Evolutionary conservation across 1,284 basidiomycete genomes (phyloP).

Genomic region (Puccinia sorghi): DNA sequence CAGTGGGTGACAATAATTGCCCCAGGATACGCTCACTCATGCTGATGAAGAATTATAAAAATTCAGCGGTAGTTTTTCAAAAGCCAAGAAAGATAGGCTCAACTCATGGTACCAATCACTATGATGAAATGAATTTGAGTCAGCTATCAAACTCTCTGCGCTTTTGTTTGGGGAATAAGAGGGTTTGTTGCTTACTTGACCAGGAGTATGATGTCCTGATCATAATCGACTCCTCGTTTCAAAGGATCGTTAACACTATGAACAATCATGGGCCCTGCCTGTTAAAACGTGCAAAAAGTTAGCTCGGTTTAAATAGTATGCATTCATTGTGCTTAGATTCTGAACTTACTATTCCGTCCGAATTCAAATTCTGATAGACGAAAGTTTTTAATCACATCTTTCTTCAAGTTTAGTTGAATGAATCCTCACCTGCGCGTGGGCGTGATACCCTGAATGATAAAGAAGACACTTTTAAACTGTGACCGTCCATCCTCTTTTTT

Average conservation of each 20-base stretch:
- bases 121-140: neutral
- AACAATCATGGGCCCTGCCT: constrained; percentile 54
- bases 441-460: constrained; percentile 16
- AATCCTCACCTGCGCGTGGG: constrained; percentile 22
- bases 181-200: neutral
- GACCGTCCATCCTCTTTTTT: neutral
- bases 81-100: constrained; percentile 3
- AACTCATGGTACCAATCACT: constrained; percentile 50
- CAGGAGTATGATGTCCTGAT: constrained; percentile 40
- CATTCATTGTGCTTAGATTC: neutral
- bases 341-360: constrained; percentile 23
- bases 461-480: neutral
- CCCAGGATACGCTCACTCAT: constrained; percentile 10
- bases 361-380: constrained; percentile 2
- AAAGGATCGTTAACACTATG: constrained; percentile 54
- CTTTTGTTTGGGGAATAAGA: neutral
- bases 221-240: constrained; percentile 29
- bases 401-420: neutral
- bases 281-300: constrained; percentile 50
- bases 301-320: neutral
- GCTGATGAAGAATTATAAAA: neutral
- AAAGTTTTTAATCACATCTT: neutral
- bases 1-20: constrained; percentile 50
- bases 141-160: neutral
- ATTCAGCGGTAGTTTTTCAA: neutral